Conservation (phyloP, 495 filamentous ascomycete genomes). For the Xylaria longipes region DNA sequence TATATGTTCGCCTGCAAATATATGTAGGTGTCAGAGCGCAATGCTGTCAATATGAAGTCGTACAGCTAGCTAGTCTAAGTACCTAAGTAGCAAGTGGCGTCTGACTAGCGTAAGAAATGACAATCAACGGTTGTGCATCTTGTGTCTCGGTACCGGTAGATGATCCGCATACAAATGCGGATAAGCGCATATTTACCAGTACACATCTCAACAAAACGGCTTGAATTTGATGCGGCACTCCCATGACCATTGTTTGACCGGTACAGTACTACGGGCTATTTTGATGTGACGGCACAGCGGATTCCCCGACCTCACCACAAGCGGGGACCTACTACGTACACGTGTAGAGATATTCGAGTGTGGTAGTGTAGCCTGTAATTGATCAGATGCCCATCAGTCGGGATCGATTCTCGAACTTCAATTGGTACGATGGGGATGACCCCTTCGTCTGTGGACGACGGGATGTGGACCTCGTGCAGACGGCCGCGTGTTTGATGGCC, state of each 20-base stretch:
- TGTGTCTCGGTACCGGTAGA: neutral
- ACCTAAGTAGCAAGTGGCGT: neutral
- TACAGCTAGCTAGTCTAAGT: neutral
- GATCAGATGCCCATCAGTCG: slow-evolving; percentile 7
- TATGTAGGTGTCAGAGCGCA: neutral
- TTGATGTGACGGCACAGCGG: slow-evolving; percentile 10
- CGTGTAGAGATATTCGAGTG: neutral
- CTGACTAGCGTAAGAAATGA: neutral
- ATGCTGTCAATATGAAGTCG: neutral
- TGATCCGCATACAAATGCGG: neutral
- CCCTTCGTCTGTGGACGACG: neutral
- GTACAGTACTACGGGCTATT: neutral
- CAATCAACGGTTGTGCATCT: neutral
- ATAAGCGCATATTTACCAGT: neutral
- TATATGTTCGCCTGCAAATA: neutral
- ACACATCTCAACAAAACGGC: neutral
- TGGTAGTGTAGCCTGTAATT: neutral
- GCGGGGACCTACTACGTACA: neutral
- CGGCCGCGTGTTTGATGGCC: neutral
- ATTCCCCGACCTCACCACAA: neutral
- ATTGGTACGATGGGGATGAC: neutral
- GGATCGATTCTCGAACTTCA: slow-evolving; percentile 1
- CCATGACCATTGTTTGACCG: neutral
- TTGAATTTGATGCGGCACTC: neutral
- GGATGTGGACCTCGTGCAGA: neutral